Conservation (phyloP, 306 rosid genomes). For the Senna tora region DNA sequence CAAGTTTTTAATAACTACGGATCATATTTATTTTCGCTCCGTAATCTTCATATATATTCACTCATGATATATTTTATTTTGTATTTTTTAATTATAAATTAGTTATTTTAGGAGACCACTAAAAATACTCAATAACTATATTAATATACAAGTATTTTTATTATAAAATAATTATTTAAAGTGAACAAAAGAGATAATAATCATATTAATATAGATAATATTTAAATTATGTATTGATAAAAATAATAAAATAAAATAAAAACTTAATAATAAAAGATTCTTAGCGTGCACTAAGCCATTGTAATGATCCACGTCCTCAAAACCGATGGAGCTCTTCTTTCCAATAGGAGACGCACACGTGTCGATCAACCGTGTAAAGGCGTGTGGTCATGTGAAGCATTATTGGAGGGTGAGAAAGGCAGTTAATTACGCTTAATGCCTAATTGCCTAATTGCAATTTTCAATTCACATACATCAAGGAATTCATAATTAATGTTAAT, state of each 20-base stretch:
- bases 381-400: conserved; percentile 70
- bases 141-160: too few species aligned
- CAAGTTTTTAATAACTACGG: too few species aligned
- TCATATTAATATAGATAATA: too few species aligned
- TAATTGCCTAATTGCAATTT: too few species aligned
- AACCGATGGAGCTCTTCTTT: conserved; percentile 45
- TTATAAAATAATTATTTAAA: too few species aligned
- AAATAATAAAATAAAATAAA: conserved; percentile 20
- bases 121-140: too few species aligned
- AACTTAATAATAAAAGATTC: conserved; percentile 60
- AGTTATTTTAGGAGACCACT: too few species aligned
- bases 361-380: conserved; percentile 54
- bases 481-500: not conserved
- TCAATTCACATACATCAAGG: conserved; percentile 38
- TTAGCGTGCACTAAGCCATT: conserved; percentile 72
- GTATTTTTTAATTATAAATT: too few species aligned
- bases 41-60: too few species aligned
- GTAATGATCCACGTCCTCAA: conserved; percentile 47
- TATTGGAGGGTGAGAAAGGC: conserved; percentile 68
- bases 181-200: too few species aligned
- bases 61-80: too few species aligned
- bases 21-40: too few species aligned
- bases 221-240: not conserved
- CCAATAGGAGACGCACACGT: conserved; percentile 49
- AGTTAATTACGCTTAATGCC: not conserved